Evolutionary conservation across 73 alveolate species (phyloP), one percentile per base, ranked within the genome.

Genomic region (Symbiodinium pilosum): DNA sequence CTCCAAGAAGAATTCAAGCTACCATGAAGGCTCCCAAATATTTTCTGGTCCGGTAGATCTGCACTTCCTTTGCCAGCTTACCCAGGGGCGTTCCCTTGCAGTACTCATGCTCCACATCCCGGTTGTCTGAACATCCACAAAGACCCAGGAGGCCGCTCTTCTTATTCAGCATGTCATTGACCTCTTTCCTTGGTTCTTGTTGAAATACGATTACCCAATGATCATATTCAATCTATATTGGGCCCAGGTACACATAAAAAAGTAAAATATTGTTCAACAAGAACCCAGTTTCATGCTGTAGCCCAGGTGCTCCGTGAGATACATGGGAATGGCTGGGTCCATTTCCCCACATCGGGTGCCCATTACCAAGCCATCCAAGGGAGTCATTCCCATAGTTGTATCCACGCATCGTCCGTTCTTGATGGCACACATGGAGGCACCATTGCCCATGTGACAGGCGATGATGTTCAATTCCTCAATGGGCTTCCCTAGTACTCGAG

Each of bases 341-440:
- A 91, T 14, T 38, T 91, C 97, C 44, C 97, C 97, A 32, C 75
- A 91, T 3, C 97, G 97, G 14, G 87, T 91, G 51, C 97, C 97
- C 97, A 91, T 91, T 30, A 91, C 88, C 34, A 91, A 47, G 34
- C 97, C 97, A 34, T 91, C 97, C 51, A 91, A 43, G 8, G 97
- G 97, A 41, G 97, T 91, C 81, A 91, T 32, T 5, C 97, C 97
- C 97, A 91, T 91, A 54, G 88, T 91, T 52, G 97, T 91, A 77
- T 91, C 97, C 21, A 91, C 52, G 88, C 97, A 68, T 34, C 47
- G 40, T 24, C 97, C 97, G 32, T 68, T 73, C 54, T 43, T 28
- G 81, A 91, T 91, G 36, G 97, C 97, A 16, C 88, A 69, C 97
- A 91, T 91, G 14, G 97, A 91, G 4, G 97, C 97, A 5, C 97